Conservation (phyloP, 1,284 basidiomycete genomes). For the Ceratorhiza oryzae-sativae region DNA sequence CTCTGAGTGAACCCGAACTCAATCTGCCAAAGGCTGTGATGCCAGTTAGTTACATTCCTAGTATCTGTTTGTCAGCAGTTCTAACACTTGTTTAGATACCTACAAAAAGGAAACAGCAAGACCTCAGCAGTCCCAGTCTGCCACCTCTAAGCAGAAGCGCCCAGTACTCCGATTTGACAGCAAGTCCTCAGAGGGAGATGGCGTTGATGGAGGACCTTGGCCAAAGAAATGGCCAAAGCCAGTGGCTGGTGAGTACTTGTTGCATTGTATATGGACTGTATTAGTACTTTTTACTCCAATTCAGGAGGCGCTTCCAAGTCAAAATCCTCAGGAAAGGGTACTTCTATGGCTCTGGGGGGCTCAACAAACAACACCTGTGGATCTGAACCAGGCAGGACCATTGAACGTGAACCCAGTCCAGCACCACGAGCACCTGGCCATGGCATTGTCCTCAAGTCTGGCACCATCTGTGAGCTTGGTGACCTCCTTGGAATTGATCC, state of each 20-base stretch:
- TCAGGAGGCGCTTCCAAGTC: background rate
- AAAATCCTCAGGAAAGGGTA: background rate
- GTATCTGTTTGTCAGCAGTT: background rate
- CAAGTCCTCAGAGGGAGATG: background rate
- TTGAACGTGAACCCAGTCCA: too few relatives aligned
- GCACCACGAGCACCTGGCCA: background rate
- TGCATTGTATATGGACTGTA: background rate
- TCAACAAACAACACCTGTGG: background rate
- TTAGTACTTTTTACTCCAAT: background rate
- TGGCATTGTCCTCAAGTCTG: background rate
- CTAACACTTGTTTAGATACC: too few relatives aligned
- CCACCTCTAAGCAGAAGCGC: too few relatives aligned
- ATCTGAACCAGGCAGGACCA: too few relatives aligned
- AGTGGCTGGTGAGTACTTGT: slow-evolving; percentile 9
- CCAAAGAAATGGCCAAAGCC: background rate
- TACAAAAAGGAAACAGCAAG: too few relatives aligned
- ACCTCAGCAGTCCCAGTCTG: too few relatives aligned
- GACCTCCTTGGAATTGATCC: slow-evolving; percentile 1
- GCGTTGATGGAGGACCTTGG: background rate
- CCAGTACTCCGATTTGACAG: too few relatives aligned
- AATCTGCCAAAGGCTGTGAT: background rate
- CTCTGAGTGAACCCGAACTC: background rate
- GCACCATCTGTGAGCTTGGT: background rate
- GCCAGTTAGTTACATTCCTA: background rate
- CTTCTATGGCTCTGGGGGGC: background rate